Evolutionary conservation across 257 asterid species (phyloP).

Genomic region (Coffea canephora): DNA sequence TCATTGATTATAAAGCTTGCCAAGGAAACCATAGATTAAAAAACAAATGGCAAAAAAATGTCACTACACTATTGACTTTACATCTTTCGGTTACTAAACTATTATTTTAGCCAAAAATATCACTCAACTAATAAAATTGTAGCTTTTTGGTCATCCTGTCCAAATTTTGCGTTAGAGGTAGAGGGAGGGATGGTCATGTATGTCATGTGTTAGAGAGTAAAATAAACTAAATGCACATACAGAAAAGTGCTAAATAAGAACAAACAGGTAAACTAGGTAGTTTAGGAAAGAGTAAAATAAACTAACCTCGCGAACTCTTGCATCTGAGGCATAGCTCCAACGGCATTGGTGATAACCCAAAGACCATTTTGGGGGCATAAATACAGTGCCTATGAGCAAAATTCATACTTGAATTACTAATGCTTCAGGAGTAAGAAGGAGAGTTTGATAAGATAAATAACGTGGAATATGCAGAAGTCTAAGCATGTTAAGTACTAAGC

Average conservation of each 20-base stretch:
- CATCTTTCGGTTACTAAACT: too few species aligned
- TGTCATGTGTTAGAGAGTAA: too few species aligned
- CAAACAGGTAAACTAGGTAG: not conserved
- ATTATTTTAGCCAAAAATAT: too few species aligned
- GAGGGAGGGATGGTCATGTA: too few species aligned
- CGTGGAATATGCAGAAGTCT: not conserved
- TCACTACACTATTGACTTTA: too few species aligned
- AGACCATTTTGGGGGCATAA: too few species aligned
- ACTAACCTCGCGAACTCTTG: constrained; percentile 86
- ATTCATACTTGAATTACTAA: too few species aligned
- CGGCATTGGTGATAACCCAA: too few species aligned
- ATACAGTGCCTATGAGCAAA: too few species aligned
- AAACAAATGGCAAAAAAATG: not conserved
- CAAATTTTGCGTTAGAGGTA: too few species aligned
- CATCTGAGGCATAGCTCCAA: constrained; percentile 32
- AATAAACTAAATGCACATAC: not conserved
- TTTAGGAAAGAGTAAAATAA: constrained; percentile 9
- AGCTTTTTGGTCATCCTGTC: too few species aligned
- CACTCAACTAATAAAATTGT: too few species aligned
- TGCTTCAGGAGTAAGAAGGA: not conserved
- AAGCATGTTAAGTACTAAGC: not conserved
- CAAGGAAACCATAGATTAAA: not conserved
- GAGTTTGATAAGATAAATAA: not conserved
- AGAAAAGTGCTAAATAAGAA: not conserved
- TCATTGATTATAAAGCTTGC: not conserved